Base-by-base conservation (phyloP, 2,329 filamentous ascomycete genomes). In the Teratosphaeria pseudoeucalypti region DNA sequence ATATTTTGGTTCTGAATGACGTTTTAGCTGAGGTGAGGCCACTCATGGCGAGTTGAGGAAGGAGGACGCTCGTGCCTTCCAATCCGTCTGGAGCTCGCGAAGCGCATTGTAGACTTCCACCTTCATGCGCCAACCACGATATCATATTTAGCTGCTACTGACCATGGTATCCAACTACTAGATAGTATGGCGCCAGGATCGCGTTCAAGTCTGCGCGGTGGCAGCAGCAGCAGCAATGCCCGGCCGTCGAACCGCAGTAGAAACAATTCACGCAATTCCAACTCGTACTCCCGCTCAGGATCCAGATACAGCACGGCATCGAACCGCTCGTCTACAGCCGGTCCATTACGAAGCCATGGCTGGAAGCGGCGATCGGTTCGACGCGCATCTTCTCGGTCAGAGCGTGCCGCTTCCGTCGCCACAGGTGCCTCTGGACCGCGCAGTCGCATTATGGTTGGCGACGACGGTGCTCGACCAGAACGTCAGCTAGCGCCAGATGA, bases 231-330 rank as follows among this genome's bases (percentile, higher is more conserved):
- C 55, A 59, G n/a, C 39, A 34, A 54, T 12, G 29, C 53, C n/a
- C 10, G 37, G 16, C 34, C 56, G 7, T 57, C 59, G 14, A 34
- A 52, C 34, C 61, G 57, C 39, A 52, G 19, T 26, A 54, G 37
- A 11, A 57, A 55, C 52, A 47, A 27, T 54, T 57, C 57, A 2
- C 47, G 55, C 37, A 34, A 3, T 32, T 27, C 32, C 10, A 37
- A 32, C 16, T 56, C 58, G 10, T 12, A 29, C 39, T 27, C 43
- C 49, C 57, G 62, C 9, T 59, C 62, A 29, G 60, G 58, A 52
- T 65, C 64, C 10, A 63, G 60, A n/a, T 62, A 59, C 32, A 55
- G 61, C 16, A 54, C 61, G n/a, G 55, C 55, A 19, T 61, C 64
- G 11, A 57, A 55, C 11, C 47, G 54, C 14, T 59, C 59, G n/a